Percentiles rank a stretch among this genome's conserved stretches.
Evolutionary conservation across 371 early-diverging fungal genomes (phyloP).

Genomic region (Mortierella sp.): DNA sequence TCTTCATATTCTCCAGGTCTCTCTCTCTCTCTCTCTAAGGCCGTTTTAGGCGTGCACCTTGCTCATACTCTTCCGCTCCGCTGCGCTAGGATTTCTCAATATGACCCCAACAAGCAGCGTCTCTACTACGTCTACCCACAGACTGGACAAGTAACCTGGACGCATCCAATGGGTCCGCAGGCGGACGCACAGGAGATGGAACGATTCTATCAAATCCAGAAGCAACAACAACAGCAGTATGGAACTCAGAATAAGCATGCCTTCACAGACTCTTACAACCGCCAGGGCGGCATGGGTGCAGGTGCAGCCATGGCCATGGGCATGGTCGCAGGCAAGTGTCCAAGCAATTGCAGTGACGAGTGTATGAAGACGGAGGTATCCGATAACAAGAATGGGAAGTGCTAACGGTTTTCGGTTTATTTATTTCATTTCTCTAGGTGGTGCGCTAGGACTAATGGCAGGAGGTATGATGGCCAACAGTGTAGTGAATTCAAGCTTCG

Average conservation of each 20-base stretch:
- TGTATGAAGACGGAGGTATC: no score
- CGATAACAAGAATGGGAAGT: no score
- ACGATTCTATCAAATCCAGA: slow-evolving; percentile 39
- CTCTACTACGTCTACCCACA: slow-evolving; percentile 49
- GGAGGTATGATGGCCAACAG: slow-evolving; percentile 23
- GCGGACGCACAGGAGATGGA: slow-evolving; percentile 39
- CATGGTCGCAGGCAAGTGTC: slow-evolving; percentile 28
- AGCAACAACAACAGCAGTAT: slow-evolving; percentile 24
- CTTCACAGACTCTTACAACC: slow-evolving; percentile 32
- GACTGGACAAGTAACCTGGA: slow-evolving; percentile 40
- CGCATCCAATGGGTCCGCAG: slow-evolving; percentile 30
- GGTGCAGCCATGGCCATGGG: slow-evolving; percentile 46
- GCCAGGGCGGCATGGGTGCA: slow-evolving; percentile 40
- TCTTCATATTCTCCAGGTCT: background rate
- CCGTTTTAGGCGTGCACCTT: no score
- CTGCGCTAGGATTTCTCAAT: slow-evolving; percentile 41
- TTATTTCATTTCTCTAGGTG: slow-evolving; percentile 25
- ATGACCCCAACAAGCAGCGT: slow-evolving; percentile 36
- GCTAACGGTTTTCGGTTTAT: background rate
- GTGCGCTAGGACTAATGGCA: slow-evolving; percentile 36
- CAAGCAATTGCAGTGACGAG: no score
- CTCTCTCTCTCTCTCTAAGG: no score
- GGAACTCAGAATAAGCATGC: slow-evolving; percentile 8
- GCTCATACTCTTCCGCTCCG: no score
- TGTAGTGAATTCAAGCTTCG: no score